Percentiles rank a stretch among this genome's conserved stretches.
Conservation (phyloP, 2,329 filamentous ascomycete species). For the Endoconidiophora laricicola region DNA sequence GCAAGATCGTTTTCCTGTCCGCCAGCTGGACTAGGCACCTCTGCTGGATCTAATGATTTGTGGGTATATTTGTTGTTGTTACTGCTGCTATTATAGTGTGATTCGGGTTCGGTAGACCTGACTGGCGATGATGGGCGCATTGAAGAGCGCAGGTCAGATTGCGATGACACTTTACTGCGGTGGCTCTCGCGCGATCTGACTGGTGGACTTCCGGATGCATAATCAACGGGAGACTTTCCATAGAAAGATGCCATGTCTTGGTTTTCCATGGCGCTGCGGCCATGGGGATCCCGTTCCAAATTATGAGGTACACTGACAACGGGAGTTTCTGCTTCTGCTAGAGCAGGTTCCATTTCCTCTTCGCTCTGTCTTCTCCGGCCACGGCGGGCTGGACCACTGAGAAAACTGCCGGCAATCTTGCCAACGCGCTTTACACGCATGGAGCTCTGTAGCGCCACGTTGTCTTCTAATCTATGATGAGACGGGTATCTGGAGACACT, state of each 20-base stretch:
- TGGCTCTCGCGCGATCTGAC: slow-evolving; percentile 27
- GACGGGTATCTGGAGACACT: slow-evolving; percentile 32
- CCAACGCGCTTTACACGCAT: slow-evolving; percentile 63
- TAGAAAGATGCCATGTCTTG: slow-evolving; percentile 29
- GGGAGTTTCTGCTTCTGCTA: slow-evolving; percentile 24
- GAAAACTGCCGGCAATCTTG: slow-evolving; percentile 57
- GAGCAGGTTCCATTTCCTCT: slow-evolving; percentile 36
- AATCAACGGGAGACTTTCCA: slow-evolving; percentile 23
- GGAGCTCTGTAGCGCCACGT: slow-evolving; percentile 50
- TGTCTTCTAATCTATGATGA: slow-evolving; percentile 41
- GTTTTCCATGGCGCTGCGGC: slow-evolving; percentile 13
- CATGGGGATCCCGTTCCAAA: slow-evolving; percentile 28
- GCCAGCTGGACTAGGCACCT: slow-evolving; percentile 27
- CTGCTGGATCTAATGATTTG: background rate
- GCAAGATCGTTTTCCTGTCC: slow-evolving; percentile 79
- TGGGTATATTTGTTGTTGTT: background rate
- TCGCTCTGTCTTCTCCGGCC: slow-evolving; percentile 53
- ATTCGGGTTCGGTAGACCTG: slow-evolving; percentile 18
- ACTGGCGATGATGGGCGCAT: background rate
- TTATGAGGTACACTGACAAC: slow-evolving; percentile 19
- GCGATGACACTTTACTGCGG: background rate
- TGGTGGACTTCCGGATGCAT: slow-evolving; percentile 39
- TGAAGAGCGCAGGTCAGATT: slow-evolving; percentile 12
- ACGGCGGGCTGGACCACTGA: slow-evolving; percentile 64
- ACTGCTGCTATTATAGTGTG: slow-evolving; percentile 21